Evolutionary conservation across 352 stramenopile species (phyloP), one percentile per base, ranked within the genome.

Genomic region (Pythium phragmitis): DNA sequence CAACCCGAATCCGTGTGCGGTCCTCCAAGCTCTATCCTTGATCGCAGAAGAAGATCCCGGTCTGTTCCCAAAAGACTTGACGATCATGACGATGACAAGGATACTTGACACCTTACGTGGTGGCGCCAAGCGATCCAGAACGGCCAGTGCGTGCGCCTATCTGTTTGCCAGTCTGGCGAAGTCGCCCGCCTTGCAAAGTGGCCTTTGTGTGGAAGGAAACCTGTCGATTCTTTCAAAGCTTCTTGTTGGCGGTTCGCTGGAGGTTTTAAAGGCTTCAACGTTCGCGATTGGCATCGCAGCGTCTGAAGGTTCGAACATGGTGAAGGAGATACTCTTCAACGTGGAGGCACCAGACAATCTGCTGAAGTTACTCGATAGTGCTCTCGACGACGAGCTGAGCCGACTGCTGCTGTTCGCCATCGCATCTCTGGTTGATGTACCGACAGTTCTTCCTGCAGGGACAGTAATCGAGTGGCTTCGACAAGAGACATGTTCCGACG

Each of bases 81-180:
- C 70, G 11, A 9, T 78, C 7, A 3, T 65, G 16, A 70, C 72
- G 17, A 72, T 73, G 3, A 68, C 65, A 2, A 71, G 62, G 1
- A 85, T 87, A 68, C 69, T 89, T n/a, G 80, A 89, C 49, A 89
- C 82, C 0, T 48, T 91, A 11, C 72, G 82, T 36, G 82, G 82
- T 14, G 79, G 70, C n/a, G 79, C 82, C 1, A 91, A 91, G 53
- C 69, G 79, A 7, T 89, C 82, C 0, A 70, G 65, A 19, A 76
- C 57, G 16, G 82, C 82, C 3, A 81, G 78, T 43, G 64, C 82
- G 3, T 83, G 73, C 34, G 76, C 80, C 23, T 88, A 80, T 37
- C 62, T 91, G 34, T 84, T 89, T 26, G 78, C 82, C 0, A 87
- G 75, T 37, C 63, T 91, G 0, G 64, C 65, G 36, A 80, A 84